Conservation (phyloP, 768 basidiomycete species). For the Cyclocybe cylindracea region DNA sequence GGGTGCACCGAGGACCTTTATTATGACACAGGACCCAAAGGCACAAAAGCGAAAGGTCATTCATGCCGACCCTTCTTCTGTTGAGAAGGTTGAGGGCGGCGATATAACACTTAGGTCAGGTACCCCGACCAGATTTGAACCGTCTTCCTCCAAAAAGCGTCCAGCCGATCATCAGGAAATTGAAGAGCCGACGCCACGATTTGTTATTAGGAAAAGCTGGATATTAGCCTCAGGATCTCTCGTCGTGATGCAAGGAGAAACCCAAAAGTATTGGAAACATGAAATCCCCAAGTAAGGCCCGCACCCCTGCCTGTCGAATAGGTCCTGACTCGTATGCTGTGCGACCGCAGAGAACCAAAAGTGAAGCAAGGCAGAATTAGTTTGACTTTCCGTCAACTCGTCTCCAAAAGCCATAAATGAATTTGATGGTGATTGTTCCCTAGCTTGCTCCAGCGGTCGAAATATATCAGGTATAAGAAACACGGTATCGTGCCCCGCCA, state of each 20-base stretch:
- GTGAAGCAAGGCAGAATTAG: slow-evolving; percentile 30
- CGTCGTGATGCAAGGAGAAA: slow-evolving; percentile 33
- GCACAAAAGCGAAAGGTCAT: background rate
- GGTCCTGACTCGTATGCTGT: background rate
- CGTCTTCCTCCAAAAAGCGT: no score
- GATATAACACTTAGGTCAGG: background rate
- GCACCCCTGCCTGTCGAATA: background rate
- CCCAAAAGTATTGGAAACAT: slow-evolving; percentile 32
- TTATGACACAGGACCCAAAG: slow-evolving; percentile 25
- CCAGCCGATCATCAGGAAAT: background rate
- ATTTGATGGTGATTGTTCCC: no score
- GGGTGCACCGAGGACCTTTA: slow-evolving; percentile 28
- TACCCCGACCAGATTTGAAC: no score
- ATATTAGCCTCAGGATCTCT: slow-evolving; percentile 24
- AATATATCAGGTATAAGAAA: slow-evolving; percentile 55
- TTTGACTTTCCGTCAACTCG: slow-evolving; percentile 29
- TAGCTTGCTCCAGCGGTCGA: no score
- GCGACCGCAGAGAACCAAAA: slow-evolving; percentile 23
- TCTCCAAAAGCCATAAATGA: background rate
- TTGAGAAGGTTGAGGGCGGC: background rate
- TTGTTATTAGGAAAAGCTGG: slow-evolving; percentile 21
- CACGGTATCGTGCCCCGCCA: slow-evolving; percentile 94
- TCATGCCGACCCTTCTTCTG: background rate
- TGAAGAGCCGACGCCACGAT: background rate
- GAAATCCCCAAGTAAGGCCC: slow-evolving; percentile 30